Evolutionary conservation across 805 yeast species (phyloP).

Genomic region (Candida khao-thaluensis): DNA sequence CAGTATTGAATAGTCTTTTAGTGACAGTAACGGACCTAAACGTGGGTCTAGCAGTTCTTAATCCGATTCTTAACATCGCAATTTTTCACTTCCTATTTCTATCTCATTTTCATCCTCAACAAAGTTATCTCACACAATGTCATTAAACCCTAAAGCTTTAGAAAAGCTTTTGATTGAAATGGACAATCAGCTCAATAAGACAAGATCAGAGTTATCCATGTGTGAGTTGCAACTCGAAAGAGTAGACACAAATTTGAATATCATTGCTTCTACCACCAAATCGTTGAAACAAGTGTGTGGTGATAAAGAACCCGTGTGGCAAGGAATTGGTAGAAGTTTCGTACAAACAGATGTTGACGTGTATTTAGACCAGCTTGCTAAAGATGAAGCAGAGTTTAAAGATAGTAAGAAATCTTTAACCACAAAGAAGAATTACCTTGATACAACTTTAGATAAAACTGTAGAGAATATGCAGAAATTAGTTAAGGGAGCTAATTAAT

Average conservation of each 20-base stretch:
- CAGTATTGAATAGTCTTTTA: not conserved
- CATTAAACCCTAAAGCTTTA: constrained; percentile 46
- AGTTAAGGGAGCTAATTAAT: constrained; percentile 21
- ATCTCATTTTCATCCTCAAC: too few species aligned
- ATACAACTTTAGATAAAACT: constrained; percentile 75
- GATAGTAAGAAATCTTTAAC: constrained; percentile 61
- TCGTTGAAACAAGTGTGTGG: constrained; percentile 48
- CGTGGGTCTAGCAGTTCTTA: not conserved
- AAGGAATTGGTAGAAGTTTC: constrained; percentile 81
- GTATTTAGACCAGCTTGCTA: constrained; percentile 49
- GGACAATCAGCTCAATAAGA: constrained; percentile 60
- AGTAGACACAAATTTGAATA: constrained; percentile 47
- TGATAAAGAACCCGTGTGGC: constrained; percentile 59
- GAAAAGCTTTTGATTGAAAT: constrained; percentile 62
- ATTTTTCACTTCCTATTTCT: too few species aligned
- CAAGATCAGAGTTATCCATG: constrained; percentile 58
- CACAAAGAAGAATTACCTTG: constrained; percentile 70
- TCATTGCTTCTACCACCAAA: constrained; percentile 55
- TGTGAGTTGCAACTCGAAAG: constrained; percentile 53
- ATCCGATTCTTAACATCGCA: constrained; percentile 2
- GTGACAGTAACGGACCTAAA: not conserved
- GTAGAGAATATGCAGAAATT: constrained; percentile 57
- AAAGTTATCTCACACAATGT: constrained; percentile 30
- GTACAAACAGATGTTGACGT: constrained; percentile 43
- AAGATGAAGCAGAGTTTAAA: constrained; percentile 52